Conservation (phyloP, 345 rosid species). For the Populus davidiana region DNA sequence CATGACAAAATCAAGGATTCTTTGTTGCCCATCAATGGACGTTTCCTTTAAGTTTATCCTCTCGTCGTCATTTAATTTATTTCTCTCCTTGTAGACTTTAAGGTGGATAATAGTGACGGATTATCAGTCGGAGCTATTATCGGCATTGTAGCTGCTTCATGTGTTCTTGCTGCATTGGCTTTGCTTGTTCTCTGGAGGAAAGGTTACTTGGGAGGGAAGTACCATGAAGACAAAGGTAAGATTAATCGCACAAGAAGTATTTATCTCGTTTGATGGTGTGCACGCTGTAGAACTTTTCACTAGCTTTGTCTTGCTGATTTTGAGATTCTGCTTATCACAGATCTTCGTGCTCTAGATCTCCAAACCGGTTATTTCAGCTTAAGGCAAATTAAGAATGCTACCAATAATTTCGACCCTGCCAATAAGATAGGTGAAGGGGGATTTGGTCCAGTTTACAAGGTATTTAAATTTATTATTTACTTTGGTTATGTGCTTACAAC, state of each 20-base stretch:
- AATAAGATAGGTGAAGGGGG: constrained; percentile 95
- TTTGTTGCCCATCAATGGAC: not conserved
- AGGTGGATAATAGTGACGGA: constrained; percentile 48
- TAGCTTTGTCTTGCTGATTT: not conserved
- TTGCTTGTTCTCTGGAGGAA: constrained; percentile 37
- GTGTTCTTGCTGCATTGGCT: constrained; percentile 38
- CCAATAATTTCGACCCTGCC: constrained; percentile 61
- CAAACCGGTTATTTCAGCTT: constrained; percentile 75
- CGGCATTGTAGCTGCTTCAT: constrained; percentile 59
- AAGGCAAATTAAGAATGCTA: constrained; percentile 70
- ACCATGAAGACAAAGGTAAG: constrained; percentile 58
- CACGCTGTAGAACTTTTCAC: not conserved
- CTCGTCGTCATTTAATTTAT: not conserved
- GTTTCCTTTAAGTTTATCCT: no score
- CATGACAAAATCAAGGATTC: not conserved
- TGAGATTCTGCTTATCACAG: constrained; percentile 21
- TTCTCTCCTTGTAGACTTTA: constrained; percentile 43
- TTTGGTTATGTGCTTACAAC: not conserved
- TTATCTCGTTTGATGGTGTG: not conserved
- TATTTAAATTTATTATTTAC: constrained; percentile 14
- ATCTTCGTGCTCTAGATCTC: constrained; percentile 60
- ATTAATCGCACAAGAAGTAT: not conserved
- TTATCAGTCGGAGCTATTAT: constrained; percentile 60
- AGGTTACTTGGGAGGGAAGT: constrained; percentile 56
- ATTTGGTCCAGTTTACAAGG: constrained; percentile 93